Evolutionary conservation across 2,329 filamentous ascomycete genomes (phyloP), one percentile per base, ranked within the genome.

Genomic region (Colletotrichum truncatum): DNA sequence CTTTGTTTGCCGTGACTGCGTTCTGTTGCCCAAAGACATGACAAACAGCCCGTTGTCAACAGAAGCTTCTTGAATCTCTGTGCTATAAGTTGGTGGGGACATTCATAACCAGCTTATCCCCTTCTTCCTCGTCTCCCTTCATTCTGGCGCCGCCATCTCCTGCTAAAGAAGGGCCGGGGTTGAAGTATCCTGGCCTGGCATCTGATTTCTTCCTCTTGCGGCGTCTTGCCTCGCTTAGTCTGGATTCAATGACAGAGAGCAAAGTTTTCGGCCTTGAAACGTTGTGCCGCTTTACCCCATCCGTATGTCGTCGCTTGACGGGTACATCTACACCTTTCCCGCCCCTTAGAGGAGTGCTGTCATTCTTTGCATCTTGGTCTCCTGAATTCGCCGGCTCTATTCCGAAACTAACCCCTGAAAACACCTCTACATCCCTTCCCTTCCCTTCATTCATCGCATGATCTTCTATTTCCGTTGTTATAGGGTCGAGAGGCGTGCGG

Each of bases 81-180:
- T n/a, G n/a, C n/a, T n/a, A 16, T 30, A 61, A n/a, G 32, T 57
- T 46, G 14, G 46, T n/a, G 3, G 66, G 64, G 9, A 68, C 23
- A 14, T 68, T 68, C 66, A 68, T 68, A 18, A 56, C 58, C 53
- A 68, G 5, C 18, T 16, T 16, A 10, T 67, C 66, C 1, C 36
- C 48, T 2, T 51, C 49, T 4, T 6, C 32, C 4, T 14, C 12
- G 5, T 10, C 38, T 9, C 32, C 21, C 5, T 5, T 2, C 10
- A 18, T 28, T 34, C 7, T 4, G 6, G 3, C 14, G n/a, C 28
- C 14, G 6, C 12, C n/a, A 11, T 28, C 34, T 1, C n/a, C 28
- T 2, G 10, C 9, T 2, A 11, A 16, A 8, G 43, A 64, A 14
- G 45, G 38, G 16, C 18, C 43, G 7, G 64, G 48, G 11, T 68